Base-by-base conservation (phyloP, 768 basidiomycete genomes). In the Mycena crocata region DNA sequence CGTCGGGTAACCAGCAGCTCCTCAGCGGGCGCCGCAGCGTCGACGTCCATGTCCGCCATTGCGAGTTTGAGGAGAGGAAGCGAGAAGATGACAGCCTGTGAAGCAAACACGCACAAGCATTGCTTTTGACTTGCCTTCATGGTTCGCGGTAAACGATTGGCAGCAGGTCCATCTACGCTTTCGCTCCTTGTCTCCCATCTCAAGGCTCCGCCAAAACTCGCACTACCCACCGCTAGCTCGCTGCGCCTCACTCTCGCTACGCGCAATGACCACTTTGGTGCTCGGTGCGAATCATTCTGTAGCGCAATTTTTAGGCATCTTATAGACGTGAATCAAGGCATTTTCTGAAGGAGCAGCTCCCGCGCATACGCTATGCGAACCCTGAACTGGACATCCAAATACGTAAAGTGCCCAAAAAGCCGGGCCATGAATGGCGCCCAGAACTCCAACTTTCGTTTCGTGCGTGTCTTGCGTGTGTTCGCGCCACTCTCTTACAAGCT, bases 271-370 rank as follows among this genome's bases (percentile, higher is more conserved):
- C 90, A 93, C 75, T 91, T 89, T 74, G 91, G 91, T 68, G 90
- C 91, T 30, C 84, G 90, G 93, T 92, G 59, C 70, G 87, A 74
- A 57, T 34, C 35, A 23, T 62, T 57, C 30, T 51, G 1, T 35
- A 21, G 26, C n/a, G n/a, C n/a, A 42, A 44, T 8, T 45, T 7
- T 23, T 23, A 34, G 30, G 23, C 34, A 13, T 26, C 34, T 63
- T 28, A 71, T 19, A 51, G 15, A 37, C 26, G 35, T 28, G 64
- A 31, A 28, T 51, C 63, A 51, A 93, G 93, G 48, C 89, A 93
- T 81, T 94, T 95, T 68, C 84, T 91, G 40, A 92, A 91, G 73
- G 89, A 94, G 42, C 85, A 92, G n/a, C 79, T 95, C 0, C 92
- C 91, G 1, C 84, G 91, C 32, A 91, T 95, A 82, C 90, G 87